Base-by-base conservation (phyloP, 2,329 filamentous ascomycete genomes). In the Ascochyta koolunga region DNA sequence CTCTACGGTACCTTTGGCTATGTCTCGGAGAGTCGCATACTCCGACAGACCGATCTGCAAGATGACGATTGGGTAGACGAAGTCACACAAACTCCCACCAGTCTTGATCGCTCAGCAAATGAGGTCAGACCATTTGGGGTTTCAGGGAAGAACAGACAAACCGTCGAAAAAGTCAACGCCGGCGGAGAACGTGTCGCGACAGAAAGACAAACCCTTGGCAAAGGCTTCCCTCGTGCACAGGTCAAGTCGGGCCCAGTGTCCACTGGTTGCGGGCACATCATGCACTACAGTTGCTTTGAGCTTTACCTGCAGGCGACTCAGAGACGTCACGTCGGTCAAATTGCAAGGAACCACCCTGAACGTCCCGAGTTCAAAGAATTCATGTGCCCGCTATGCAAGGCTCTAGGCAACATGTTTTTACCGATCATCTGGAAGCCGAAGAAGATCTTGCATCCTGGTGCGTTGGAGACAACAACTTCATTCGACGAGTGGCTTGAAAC, bases 251-350 rank as follows among this genome's bases (percentile, higher is more conserved):
- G 93, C 0, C 90, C 93, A 0, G 89, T 98, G 1, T 90, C 93
- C 10, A 90, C 90, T 31, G 91, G 93, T 9, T 99, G 95, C 74
- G 95, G 95, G 2, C 95, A 99, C 73, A 96, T 99, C 68, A 99
- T 99, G 95, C 95, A 99, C 74, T 98, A 90, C 72, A 87, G 85
- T 63, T 99, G 95, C 76, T 99, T 99, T 70, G 92, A 97, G 67
- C 85, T 89, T 35, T 99, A 98, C 69, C 89, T 91, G 61, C 86
- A 90, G 39, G 91, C 93, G 4, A 96, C 91, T 0, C 82, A 88
- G 47, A 84, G 93, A 56, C 86, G 95, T 33, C 96, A 99, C 70
- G 85, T 85, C 18, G 91, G 95, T 66, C 95, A 99, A 72, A 96
- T 99, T 73, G 93, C 95, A 7, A 85, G 95, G 13, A 91, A 96